phyloP scores from a whole-genome alignment of 306 rosid species.

The Castanea sativa region DNA sequence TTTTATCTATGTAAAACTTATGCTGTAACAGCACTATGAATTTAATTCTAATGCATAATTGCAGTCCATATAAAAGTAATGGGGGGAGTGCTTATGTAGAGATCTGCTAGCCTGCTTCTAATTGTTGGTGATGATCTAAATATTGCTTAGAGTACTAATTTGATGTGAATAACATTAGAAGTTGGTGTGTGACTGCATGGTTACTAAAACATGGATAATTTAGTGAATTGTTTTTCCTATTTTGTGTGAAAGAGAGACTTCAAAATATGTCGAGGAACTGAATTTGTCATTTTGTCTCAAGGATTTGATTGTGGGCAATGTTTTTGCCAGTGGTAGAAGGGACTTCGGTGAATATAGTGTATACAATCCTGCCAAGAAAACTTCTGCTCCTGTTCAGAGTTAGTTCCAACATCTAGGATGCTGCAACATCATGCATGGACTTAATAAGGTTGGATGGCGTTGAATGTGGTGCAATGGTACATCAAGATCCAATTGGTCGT shows the following conservation, averaged over 20 bases:
- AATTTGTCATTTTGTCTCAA: constrained; percentile 41
- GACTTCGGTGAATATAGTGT: constrained; percentile 87
- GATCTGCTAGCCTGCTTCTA: too few species aligned
- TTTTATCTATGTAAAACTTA: neutral
- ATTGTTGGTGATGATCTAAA: too few species aligned
- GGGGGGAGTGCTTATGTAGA: neutral
- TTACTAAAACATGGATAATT: neutral
- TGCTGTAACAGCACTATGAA: neutral
- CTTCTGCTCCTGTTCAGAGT: constrained; percentile 1
- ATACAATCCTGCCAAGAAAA: constrained; percentile 56
- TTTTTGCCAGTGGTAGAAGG: constrained; percentile 80
- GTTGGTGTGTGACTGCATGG: neutral
- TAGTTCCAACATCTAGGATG: neutral
- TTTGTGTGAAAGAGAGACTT: neutral
- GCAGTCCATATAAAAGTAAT: neutral
- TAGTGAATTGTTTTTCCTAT: neutral
- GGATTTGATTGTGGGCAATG: constrained; percentile 63
- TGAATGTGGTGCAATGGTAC: neutral
- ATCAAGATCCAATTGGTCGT: too few species aligned
- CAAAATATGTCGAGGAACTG: constrained; percentile 25
- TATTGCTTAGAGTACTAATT: neutral
- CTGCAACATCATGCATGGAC: neutral
- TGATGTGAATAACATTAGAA: neutral
- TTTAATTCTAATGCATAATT: neutral
- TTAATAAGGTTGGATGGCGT: neutral